phyloP scores from a whole-genome alignment of 176 grass and related monocot species.

The Musa troglodytarum region DNA sequence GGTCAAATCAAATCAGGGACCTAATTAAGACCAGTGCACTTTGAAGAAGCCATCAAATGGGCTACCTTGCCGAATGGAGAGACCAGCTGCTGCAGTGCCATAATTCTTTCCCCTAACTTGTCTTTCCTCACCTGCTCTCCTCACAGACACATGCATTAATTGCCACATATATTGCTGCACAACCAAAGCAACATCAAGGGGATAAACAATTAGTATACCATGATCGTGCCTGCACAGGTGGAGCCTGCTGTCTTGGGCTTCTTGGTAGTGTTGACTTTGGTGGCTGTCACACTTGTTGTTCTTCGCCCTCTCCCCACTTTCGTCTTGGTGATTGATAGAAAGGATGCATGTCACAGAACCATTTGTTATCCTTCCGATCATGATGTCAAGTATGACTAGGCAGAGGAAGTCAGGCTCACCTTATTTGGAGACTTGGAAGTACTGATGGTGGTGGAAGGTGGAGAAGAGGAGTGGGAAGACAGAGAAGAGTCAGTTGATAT shows the following conservation, averaged over 20 bases:
- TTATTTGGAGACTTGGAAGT: neutral
- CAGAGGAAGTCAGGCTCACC: neutral
- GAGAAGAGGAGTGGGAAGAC: neutral
- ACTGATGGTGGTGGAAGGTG: neutral
- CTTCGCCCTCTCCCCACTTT: neutral
- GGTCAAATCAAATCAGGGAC: conserved; percentile 15
- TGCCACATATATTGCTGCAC: neutral
- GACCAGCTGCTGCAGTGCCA: conserved; percentile 75
- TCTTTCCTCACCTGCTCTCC: conserved; percentile 49
- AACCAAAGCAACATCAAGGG: neutral
- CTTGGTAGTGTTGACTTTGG: too few relatives aligned
- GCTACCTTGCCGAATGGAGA: conserved; percentile 80
- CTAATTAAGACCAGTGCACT: too few relatives aligned
- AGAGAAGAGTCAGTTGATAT: neutral
- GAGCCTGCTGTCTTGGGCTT: too few relatives aligned
- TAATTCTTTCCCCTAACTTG: conserved; percentile 59
- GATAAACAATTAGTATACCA: neutral
- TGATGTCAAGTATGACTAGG: neutral
- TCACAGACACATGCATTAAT: too few relatives aligned
- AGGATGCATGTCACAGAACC: too few relatives aligned
- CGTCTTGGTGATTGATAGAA: neutral
- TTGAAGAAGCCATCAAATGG: conserved; percentile 1
- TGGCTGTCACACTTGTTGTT: neutral
- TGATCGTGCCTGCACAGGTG: neutral
- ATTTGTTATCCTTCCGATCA: too few relatives aligned